A percentile compares a stretch with the other conserved stretches of the same genome.
Conservation (phyloP, 371 early-diverging fungal species). For the Mucor plumbeus region DNA sequence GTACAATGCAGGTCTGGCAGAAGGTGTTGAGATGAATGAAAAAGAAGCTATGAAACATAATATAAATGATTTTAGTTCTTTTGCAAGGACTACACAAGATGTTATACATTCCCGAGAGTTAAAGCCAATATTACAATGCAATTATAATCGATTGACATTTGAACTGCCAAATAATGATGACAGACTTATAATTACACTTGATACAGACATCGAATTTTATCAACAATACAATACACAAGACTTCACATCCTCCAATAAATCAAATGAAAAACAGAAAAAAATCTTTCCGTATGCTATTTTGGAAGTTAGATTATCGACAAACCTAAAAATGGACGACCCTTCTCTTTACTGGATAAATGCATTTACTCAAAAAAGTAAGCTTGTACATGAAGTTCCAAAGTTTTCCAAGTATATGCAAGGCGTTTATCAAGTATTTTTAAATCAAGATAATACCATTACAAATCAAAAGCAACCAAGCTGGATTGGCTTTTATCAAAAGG, state of each 20-base stretch:
- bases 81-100: not conserved
- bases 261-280: not conserved
- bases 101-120: not conserved
- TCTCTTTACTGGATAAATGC: conserved; percentile 6
- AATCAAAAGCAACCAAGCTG: conserved; percentile 84
- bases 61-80: not conserved
- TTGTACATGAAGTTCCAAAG: conserved; percentile 6
- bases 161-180: conserved; percentile 1
- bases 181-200: conserved; percentile 1
- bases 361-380: conserved; percentile 6
- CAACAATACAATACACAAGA: not conserved
- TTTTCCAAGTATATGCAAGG: conserved; percentile 21
- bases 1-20: not conserved
- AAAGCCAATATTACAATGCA: conserved; percentile 4
- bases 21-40: not conserved
- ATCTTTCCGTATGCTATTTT: not conserved
- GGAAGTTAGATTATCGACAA: conserved; percentile 11
- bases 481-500: conserved; percentile 90
- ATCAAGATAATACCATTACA: not conserved
- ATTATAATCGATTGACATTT: conserved; percentile 1
- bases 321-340: conserved; percentile 7
- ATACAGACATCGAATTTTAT: conserved; percentile 6
- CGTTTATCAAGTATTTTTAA: not conserved
- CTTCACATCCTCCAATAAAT: not conserved
- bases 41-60: conserved; percentile 6